Evolutionary conservation across 2,329 filamentous ascomycete species (phyloP), one percentile per base, ranked within the genome.

Genomic region (Lachnellula subtilissima): DNA sequence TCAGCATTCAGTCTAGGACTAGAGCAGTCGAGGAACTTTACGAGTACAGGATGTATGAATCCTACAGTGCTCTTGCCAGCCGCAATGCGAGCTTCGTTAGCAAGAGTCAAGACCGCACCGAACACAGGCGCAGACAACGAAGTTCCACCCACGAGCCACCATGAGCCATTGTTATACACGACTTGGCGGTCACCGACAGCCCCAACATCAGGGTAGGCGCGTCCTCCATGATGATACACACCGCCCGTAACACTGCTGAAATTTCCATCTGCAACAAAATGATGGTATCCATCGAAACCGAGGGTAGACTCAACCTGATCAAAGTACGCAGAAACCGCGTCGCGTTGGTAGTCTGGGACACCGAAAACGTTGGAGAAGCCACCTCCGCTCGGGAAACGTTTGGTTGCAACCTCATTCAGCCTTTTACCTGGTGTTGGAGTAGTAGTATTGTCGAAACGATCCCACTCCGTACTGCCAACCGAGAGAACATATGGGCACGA

Each of bases 401-500:
- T 64, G n/a, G 66, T 65, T 1, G 64, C 60, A 58, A 57, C 54
- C 48, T 57, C 61, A 11, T 61, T 53, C 5, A 66, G 54, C 39
- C 61, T 59, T 15, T 62, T 32, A n/a, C 55, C 56, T 53, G 61
- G 61, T 37, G 48, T 40, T 7, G 68, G 65, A 51, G 67, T 59
- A 12, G 61, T 65, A 3, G 60, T 69, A 28, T 40, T 32, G 28
- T 56, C 32, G 49, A 61, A 61, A 15, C 55, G 53, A 39, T 64
- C 61, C 61, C 59, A 63, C 45, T 65, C 59, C 48, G 62, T 65
- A 51, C 57, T 60, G 8, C 77, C 77, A 2, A 79, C 75, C 3
- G 74, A 69, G 0, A 76, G 74, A 22, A 79, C 72, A 60, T 78
- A 82, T 0, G 79, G 78, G 54, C 78, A 82, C 23, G 71, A 73